Evolutionary conservation across 495 filamentous ascomycete species (phyloP).

Genomic region (Trypethelium eluteriae): DNA sequence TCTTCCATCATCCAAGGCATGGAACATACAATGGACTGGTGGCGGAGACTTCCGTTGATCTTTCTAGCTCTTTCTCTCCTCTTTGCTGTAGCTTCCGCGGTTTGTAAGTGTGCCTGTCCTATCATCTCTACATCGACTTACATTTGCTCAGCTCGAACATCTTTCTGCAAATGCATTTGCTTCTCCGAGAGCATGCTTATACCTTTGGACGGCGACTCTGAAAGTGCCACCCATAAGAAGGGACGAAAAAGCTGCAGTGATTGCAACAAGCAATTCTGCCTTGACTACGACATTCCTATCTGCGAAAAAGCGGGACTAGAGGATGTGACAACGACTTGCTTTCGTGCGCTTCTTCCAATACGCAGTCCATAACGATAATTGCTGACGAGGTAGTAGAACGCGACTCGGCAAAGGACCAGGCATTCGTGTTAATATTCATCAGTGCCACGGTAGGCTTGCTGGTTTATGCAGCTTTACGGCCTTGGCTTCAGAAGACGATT

Average conservation of each 20-base stretch:
- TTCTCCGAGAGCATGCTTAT: conserved; percentile 89
- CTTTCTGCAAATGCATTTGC: conserved; percentile 98
- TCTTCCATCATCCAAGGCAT: not conserved
- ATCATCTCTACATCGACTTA: not conserved
- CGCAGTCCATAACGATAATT: not conserved
- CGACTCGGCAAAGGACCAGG: conserved; percentile 79
- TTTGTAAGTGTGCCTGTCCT: conserved; percentile 26
- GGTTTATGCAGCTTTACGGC: conserved; percentile 65
- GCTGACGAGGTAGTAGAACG: conserved; percentile 46
- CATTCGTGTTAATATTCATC: conserved; percentile 90
- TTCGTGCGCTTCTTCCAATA: conserved; percentile 49
- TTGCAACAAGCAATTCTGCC: conserved; percentile 87
- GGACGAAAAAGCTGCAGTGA: conserved; percentile 58
- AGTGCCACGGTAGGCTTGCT: conserved; percentile 75
- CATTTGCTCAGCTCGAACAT: conserved; percentile 46
- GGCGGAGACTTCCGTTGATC: not conserved
- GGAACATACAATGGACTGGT: not conserved
- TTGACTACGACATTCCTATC: conserved; percentile 73
- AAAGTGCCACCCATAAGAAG: conserved; percentile 32
- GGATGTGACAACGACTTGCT: conserved; percentile 83
- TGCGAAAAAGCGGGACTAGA: conserved; percentile 80
- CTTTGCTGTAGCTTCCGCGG: conserved; percentile 28
- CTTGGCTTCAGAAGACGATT: conserved; percentile 47
- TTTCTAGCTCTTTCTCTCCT: conserved; percentile 24
- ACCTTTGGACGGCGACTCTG: conserved; percentile 44